These are phyloP conservation scores for Paecilomyces sp. DNA, from an alignment of 2,329 filamentous ascomycete species.

Conservation along the genomic window DNA sequence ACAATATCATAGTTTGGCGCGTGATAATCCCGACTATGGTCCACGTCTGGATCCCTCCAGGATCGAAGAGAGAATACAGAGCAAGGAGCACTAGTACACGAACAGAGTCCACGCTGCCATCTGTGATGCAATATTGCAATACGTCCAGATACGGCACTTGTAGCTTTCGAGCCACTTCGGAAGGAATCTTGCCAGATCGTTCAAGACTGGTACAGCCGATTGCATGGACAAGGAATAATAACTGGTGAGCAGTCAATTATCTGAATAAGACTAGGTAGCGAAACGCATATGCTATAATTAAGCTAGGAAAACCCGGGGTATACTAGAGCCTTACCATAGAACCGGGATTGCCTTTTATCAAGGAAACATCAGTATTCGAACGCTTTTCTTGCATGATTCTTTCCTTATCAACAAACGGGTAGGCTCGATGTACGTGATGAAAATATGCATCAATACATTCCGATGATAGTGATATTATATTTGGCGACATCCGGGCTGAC, in stretches of 20 bases:
- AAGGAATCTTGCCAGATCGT: neutral
- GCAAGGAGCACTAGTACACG: slow-evolving; percentile 38
- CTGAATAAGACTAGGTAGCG: neutral
- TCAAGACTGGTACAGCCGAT: neutral
- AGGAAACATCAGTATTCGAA: neutral
- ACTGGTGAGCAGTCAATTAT: slow-evolving; percentile 20
- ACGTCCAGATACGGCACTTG: slow-evolving; percentile 20
- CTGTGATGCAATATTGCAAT: slow-evolving; percentile 33
- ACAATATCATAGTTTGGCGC: slow-evolving; percentile 3
- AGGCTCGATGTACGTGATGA: slow-evolving; percentile 39
- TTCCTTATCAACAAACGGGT: slow-evolving; percentile 38
- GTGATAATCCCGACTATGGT: slow-evolving; percentile 27
- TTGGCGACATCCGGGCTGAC: neutral
- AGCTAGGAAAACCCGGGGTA: neutral
- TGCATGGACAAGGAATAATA: slow-evolving; percentile 22
- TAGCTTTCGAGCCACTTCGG: neutral
- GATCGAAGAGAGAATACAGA: slow-evolving; percentile 40
- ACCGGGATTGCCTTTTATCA: neutral
- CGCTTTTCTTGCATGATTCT: slow-evolving; percentile 20
- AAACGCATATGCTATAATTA: neutral
- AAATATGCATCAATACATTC: slow-evolving; percentile 34
- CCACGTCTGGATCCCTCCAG: slow-evolving; percentile 32
- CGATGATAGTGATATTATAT: neutral
- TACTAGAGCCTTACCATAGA: neutral
- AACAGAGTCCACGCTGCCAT: slow-evolving; percentile 30